These are phyloP conservation scores for Penicillium cosmopolitanum DNA, from an alignment of 495 filamentous ascomycete species.

Conservation along the genomic window DNA sequence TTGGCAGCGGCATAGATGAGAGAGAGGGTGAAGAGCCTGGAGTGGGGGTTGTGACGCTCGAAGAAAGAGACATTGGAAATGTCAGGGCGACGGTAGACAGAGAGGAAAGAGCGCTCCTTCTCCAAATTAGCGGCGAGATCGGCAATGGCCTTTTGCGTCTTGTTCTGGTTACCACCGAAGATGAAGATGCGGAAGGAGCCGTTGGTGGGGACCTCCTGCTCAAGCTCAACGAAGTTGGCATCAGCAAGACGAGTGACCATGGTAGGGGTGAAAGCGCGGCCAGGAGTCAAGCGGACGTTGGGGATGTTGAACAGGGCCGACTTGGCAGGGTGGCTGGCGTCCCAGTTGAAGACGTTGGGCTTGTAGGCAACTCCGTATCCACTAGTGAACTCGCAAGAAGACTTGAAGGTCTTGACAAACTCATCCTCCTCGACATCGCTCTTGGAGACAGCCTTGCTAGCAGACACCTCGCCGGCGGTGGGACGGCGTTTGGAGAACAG, in stretches of 20 bases:
- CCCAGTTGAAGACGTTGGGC: constrained; percentile 70
- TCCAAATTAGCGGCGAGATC: constrained; percentile 69
- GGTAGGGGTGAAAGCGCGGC: constrained; percentile 72
- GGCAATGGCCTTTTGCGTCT: constrained; percentile 61
- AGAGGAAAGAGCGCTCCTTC: constrained; percentile 70
- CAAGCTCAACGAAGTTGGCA: constrained; percentile 82
- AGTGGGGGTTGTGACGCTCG: constrained; percentile 82
- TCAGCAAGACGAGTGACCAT: constrained; percentile 84
- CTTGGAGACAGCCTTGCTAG: constrained; percentile 37
- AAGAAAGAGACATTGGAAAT: constrained; percentile 70
- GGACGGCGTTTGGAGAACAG: constrained; percentile 66
- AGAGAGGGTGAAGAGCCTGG: constrained; percentile 76
- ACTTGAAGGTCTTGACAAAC: constrained; percentile 69
- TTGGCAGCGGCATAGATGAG: constrained; percentile 70
- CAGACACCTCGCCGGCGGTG: constrained; percentile 57
- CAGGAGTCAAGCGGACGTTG: constrained; percentile 63
- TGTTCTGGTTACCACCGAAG: constrained; percentile 71
- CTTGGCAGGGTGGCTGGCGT: constrained; percentile 69
- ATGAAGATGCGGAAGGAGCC: constrained; percentile 85
- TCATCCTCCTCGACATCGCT: constrained; percentile 54
- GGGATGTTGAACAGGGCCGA: constrained; percentile 67
- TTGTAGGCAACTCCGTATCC: constrained; percentile 68
- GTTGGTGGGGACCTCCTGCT: constrained; percentile 86
- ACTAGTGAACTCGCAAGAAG: constrained; percentile 65
- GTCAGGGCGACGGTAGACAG: constrained; percentile 63